These are phyloP conservation scores for Stachybotrys elegans DNA, from an alignment of 2,329 filamentous ascomycete species.

Conservation along the genomic window DNA sequence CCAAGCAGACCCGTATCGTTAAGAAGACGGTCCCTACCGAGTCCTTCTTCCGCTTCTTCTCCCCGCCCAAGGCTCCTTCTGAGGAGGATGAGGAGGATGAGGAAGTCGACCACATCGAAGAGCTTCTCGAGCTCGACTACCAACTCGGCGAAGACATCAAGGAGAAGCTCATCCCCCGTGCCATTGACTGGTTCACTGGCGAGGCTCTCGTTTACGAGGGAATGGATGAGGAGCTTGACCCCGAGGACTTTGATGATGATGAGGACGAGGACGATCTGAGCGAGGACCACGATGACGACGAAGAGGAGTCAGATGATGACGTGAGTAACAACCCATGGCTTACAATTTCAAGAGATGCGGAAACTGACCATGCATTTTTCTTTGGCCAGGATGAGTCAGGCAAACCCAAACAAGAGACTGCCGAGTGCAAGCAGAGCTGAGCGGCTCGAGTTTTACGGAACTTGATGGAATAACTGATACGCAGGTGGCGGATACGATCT, in stretches of 20 bases:
- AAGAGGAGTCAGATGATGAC: slow-evolving; percentile 74
- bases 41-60: slow-evolving; percentile 99
- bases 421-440: slow-evolving; percentile 95
- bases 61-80: slow-evolving; percentile 79
- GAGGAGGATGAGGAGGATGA: slow-evolving; percentile 64
- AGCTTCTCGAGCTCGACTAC: slow-evolving; percentile 96
- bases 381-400: slow-evolving; percentile 67
- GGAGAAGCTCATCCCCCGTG: slow-evolving; percentile 97
- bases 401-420: slow-evolving; percentile 90
- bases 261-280: slow-evolving; percentile 85
- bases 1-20: slow-evolving; percentile 97
- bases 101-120: slow-evolving; percentile 87
- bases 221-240: slow-evolving; percentile 74
- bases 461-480: background rate
- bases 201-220: slow-evolving; percentile 97
- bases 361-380: background rate
- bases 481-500: no score
- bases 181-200: slow-evolving; percentile 99
- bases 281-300: slow-evolving; percentile 81
- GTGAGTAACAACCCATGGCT: slow-evolving; percentile 40
- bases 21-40: slow-evolving; percentile 99
- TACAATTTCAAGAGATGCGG: background rate
- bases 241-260: slow-evolving; percentile 80
- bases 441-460: slow-evolving; percentile 27
- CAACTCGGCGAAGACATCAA: slow-evolving; percentile 99